Percentiles rank a stretch among this genome's conserved stretches.
Evolutionary conservation across 176 grass and related monocot genomes (phyloP).

Genomic region (Avena sativa): DNA sequence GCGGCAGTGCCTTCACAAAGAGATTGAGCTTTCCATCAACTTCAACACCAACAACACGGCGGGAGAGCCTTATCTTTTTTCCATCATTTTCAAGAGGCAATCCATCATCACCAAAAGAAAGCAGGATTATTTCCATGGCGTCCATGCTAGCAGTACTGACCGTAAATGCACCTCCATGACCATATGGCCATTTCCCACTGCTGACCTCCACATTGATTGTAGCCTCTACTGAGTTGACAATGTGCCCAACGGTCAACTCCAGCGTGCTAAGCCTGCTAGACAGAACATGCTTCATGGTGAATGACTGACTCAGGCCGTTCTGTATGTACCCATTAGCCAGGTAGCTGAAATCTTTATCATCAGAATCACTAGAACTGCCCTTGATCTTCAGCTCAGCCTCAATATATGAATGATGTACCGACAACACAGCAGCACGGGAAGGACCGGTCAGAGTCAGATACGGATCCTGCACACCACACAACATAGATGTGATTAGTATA

Average conservation of each 20-base stretch:
- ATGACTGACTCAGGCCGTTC: not conserved
- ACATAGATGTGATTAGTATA: not conserved
- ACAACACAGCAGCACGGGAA: constrained; percentile 1
- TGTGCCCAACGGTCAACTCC: not conserved
- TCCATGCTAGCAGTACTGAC: not conserved
- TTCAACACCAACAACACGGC: not conserved
- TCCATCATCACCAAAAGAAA: not conserved
- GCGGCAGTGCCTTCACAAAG: not conserved
- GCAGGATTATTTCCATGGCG: not conserved
- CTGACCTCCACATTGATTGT: not conserved
- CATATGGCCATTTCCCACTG: not conserved
- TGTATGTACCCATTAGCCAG: not conserved
- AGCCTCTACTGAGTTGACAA: not conserved
- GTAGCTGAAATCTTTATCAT: constrained; percentile 19
- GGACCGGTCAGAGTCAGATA: not conserved
- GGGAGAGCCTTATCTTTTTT: not conserved
- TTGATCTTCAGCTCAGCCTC: not conserved
- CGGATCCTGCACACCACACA: not conserved
- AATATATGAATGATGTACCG: not conserved
- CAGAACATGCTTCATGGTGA: not conserved
- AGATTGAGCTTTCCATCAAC: not conserved
- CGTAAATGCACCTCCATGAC: not conserved
- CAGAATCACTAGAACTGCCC: not conserved
- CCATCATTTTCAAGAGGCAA: not conserved
- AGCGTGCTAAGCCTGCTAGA: constrained; percentile 13